Base-by-base conservation (phyloP, 208 protist genomes). In the Plasmodiophora brassicae region DNA sequence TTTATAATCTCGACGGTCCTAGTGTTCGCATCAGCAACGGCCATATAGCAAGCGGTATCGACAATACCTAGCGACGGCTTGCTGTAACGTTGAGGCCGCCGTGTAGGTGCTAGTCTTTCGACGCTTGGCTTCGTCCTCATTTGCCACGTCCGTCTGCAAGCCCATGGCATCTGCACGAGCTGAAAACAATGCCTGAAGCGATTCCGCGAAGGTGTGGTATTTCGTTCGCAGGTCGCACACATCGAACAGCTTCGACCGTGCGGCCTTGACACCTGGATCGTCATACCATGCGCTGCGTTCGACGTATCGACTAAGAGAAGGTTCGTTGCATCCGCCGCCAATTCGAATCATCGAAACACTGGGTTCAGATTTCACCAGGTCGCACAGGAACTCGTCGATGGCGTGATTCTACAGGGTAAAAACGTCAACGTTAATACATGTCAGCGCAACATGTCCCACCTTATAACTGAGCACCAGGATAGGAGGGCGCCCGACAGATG, bases 381-480 rank as follows among this genome's bases (percentile, higher is more conserved):
- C 72, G n/a, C n/a, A n/a, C 43, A 85, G 72, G 43, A 85, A 85
- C 72, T 85, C 72, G 8, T 85, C 72, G 72, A 85, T 85, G 43
- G 72, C 72, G 72, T 85, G 72, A 8, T 85, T 85, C 72, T 57
- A 25, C 50, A 57, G 25, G 14, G 20, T 57, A 25, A 25, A 28
- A 14, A 57, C 14, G 20, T 14, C 20, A 25, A 57, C 50, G 25
- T 14, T 57, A 25, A 57, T 28, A 57, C 50, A 57, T 28, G n/a
- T n/a, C n/a, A 57, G 25, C 50, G 50, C 20, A 57, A 28, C 25
- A 57, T 57, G 50, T 25, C 50, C 14, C 50, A 57, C 50, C 50
- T 85, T 85, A 35, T 85, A 85, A 1, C 36, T 46, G 36, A 85
- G 72, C 36, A 85, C 72, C 1, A 85, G 43, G 28, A 85, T 85